Conservation (phyloP, 2,329 filamentous ascomycete genomes). For the Lasiodiplodia hormozganensis region DNA sequence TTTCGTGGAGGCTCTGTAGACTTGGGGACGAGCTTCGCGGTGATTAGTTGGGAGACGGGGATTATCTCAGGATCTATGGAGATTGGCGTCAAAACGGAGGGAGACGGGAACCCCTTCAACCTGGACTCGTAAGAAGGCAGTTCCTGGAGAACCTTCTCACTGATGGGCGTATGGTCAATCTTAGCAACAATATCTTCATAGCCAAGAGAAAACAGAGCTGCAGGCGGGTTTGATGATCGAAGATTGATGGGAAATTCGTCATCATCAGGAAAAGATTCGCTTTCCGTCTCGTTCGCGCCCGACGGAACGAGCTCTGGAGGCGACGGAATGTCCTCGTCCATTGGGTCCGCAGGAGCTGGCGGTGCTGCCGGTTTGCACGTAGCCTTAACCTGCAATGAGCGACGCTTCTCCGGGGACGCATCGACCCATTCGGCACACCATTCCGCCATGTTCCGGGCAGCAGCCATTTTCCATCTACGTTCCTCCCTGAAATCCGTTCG, state of each 20-base stretch:
- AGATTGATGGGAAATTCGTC: constrained; percentile 51
- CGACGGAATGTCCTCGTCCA: constrained; percentile 48
- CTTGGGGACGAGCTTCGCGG: constrained; percentile 77
- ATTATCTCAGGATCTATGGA: constrained; percentile 51
- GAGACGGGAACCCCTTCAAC: constrained; percentile 33
- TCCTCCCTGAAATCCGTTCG: constrained; percentile 94
- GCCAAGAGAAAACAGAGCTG: constrained; percentile 82
- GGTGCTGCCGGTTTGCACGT: constrained; percentile 25
- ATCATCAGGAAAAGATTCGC: constrained; percentile 47
- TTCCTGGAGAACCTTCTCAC: constrained; percentile 79
- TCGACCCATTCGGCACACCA: constrained; percentile 85
- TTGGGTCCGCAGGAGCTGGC: constrained; percentile 37
- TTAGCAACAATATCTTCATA: constrained; percentile 83
- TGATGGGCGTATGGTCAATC: constrained; percentile 74
- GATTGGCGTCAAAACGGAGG: constrained; percentile 54
- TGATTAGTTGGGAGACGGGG: constrained; percentile 85
- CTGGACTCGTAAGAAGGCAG: constrained; percentile 74
- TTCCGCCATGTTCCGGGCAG: constrained; percentile 79
- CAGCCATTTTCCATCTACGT: constrained; percentile 87
- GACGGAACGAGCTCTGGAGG: constrained; percentile 47
- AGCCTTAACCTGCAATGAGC: constrained; percentile 72
- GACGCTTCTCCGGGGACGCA: constrained; percentile 67
- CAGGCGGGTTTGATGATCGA: constrained; percentile 63
- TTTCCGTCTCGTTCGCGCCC: constrained; percentile 47
- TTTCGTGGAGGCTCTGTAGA: constrained; percentile 72